Percentiles rank a stretch among this genome's conserved stretches.
Evolutionary conservation across 768 basidiomycete species (phyloP).

Genomic region (Pleurotus citrinopileatus): DNA sequence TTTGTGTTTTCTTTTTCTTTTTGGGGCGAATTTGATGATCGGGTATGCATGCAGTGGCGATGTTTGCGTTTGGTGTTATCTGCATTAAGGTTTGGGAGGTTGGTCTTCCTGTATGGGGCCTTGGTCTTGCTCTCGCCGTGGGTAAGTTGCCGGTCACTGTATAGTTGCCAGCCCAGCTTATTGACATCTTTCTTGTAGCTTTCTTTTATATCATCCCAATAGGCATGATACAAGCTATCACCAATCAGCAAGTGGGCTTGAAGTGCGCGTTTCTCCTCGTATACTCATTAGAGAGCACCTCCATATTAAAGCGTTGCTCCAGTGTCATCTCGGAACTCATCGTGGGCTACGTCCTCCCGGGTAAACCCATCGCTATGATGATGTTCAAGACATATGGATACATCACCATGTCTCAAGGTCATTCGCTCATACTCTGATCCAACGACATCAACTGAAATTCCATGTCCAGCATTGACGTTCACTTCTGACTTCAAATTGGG

Average conservation of each 20-base stretch:
- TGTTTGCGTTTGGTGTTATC: conserved; percentile 69
- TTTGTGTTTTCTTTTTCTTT: conserved; percentile 11
- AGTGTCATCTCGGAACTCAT: conserved; percentile 80
- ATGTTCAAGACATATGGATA: conserved; percentile 85
- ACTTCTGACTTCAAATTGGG: conserved; percentile 78
- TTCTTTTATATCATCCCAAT: conserved; percentile 76
- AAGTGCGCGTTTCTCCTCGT: conserved; percentile 51
- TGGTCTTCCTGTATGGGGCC: conserved; percentile 30
- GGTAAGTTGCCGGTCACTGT: conserved; percentile 28
- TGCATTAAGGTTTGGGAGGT: conserved; percentile 73
- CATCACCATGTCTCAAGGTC: conserved; percentile 58
- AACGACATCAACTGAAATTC: background rate
- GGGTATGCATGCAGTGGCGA: conserved; percentile 33
- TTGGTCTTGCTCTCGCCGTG: conserved; percentile 67
- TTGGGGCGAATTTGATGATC: no score
- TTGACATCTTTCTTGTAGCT: no score
- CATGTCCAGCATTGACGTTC: conserved; percentile 53
- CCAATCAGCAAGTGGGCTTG: conserved; percentile 33
- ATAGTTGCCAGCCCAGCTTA: no score
- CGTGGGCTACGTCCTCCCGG: conserved; percentile 76
- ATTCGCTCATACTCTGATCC: background rate
- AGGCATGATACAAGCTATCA: conserved; percentile 77
- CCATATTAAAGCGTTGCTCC: no score
- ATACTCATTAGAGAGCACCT: no score
- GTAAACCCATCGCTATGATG: conserved; percentile 80